These are phyloP conservation scores for Aeschynomene evenia DNA, from an alignment of 306 rosid genomes.

Conservation along the genomic window DNA sequence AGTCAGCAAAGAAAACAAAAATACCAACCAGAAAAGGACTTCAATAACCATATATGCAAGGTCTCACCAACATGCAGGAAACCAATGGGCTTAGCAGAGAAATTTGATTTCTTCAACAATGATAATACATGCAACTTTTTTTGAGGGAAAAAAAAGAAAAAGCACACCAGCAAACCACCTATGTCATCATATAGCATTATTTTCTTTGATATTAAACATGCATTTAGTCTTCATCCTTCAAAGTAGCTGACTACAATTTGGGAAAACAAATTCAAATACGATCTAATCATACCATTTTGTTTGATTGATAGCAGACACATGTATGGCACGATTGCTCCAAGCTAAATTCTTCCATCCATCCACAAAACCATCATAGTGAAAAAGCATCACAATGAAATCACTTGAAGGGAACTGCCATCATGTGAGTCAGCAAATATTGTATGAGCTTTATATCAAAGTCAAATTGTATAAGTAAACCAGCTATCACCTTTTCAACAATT, in stretches of 20 bases:
- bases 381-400: conserved; percentile 55
- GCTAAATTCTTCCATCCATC: conserved; percentile 51
- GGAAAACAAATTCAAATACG: background rate
- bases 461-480: conserved; percentile 22
- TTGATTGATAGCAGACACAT: conserved; percentile 53
- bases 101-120: conserved; percentile 1
- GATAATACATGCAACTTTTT: background rate
- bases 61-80: background rate
- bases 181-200: conserved; percentile 6
- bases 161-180: conserved; percentile 73
- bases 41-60: background rate
- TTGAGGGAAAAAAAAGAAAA: background rate
- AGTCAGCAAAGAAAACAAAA: background rate
- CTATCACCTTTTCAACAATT: conserved; percentile 70
- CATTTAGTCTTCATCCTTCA: background rate
- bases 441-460: background rate
- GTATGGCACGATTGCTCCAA: conserved; percentile 50
- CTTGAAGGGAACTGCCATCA: conserved; percentile 44
- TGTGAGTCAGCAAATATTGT: conserved; percentile 18
- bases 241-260: background rate
- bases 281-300: conserved; percentile 58
- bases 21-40: background rate
- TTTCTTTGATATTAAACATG: background rate
- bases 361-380: conserved; percentile 55
- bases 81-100: conserved; percentile 3